These are phyloP conservation scores for Eucalyptus cladocalyx DNA, from an alignment of 345 rosid species.

Conservation along the genomic window DNA sequence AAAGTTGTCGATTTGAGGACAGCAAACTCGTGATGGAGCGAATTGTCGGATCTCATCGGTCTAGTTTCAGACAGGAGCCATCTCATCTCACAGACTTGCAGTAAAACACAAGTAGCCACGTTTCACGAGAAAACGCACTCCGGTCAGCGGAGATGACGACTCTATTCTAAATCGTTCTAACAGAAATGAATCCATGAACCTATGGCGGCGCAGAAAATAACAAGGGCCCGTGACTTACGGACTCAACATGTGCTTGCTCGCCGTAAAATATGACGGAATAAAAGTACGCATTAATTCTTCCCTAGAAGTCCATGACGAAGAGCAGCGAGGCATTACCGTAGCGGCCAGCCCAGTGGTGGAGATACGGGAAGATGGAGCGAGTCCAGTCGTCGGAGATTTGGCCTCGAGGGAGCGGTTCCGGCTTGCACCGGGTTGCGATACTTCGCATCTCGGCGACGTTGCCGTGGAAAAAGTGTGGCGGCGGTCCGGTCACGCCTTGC, in stretches of 20 bases:
- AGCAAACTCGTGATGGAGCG: not conserved
- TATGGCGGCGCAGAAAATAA: not conserved
- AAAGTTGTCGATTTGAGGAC: not conserved
- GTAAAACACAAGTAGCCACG: not conserved
- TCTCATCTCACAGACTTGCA: not conserved
- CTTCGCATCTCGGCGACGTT: not conserved
- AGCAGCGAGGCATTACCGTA: not conserved
- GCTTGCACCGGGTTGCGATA: not conserved
- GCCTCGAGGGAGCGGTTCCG: not conserved
- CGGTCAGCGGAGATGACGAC: not conserved
- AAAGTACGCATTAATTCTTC: not conserved
- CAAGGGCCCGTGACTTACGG: not conserved
- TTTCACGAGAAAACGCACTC: not conserved
- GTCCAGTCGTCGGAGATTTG: not conserved
- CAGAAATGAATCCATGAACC: not conserved
- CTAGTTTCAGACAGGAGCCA: not conserved
- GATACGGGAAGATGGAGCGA: conserved; percentile 2
- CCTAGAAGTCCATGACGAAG: not conserved
- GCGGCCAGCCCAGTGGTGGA: conserved; percentile 1
- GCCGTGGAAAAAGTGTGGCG: not conserved
- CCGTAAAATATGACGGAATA: not conserved
- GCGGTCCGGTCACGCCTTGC: not conserved
- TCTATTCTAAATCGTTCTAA: not conserved
- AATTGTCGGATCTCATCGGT: not conserved
- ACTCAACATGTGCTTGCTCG: not conserved